These are phyloP conservation scores for Spergularia marina DNA, from an alignment of 148 eudicot species.

Conservation along the genomic window DNA sequence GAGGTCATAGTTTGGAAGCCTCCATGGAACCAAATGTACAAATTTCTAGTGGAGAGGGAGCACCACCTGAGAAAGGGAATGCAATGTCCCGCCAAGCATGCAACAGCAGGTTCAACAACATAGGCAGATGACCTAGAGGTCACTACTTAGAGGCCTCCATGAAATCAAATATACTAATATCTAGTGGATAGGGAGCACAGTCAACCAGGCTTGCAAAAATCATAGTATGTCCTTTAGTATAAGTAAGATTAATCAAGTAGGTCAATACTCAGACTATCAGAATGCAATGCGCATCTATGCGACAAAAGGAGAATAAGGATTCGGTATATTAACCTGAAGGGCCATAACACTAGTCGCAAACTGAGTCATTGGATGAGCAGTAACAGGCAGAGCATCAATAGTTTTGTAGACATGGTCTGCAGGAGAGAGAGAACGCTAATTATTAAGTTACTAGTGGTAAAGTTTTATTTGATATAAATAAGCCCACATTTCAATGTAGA, in stretches of 20 bases:
- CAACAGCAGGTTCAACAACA: slow-evolving; percentile 1
- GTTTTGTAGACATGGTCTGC: slow-evolving; percentile 88
- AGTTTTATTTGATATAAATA: neutral
- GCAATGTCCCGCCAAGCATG: no score
- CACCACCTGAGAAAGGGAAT: no score
- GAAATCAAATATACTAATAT: no score
- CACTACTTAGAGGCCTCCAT: neutral
- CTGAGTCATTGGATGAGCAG: slow-evolving; percentile 99
- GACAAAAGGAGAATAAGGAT: neutral
- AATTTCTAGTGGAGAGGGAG: no score
- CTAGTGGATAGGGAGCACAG: neutral
- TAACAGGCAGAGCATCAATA: slow-evolving; percentile 81
- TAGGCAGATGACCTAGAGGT: neutral
- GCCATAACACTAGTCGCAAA: slow-evolving; percentile 98
- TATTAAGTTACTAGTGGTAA: slow-evolving; percentile 6
- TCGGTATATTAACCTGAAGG: slow-evolving; percentile 63
- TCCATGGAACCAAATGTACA: no score
- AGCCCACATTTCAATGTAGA: no score
- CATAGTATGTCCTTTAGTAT: no score
- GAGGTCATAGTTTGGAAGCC: no score
- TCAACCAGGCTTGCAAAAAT: no score
- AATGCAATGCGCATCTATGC: neutral
- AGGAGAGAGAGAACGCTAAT: slow-evolving; percentile 28
- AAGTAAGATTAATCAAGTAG: no score
- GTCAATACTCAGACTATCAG: no score